A percentile compares a stretch with the other conserved stretches of the same genome.
Conservation (phyloP, 345 rosid genomes). For the Trapa bicornis region DNA sequence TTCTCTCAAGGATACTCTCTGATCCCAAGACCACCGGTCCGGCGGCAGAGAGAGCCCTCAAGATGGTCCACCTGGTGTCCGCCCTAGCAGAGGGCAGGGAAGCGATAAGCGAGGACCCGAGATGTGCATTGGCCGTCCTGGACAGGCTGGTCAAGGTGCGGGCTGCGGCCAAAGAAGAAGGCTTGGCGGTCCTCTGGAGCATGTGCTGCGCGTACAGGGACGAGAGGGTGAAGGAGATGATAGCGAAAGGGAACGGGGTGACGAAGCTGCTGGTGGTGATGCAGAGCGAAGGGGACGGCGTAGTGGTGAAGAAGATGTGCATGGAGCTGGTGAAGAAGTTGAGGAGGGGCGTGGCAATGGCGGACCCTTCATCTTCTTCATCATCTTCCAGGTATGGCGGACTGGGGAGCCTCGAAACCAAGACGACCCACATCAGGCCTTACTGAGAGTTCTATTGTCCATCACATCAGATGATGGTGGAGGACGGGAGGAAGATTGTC, state of each 20-base stretch:
- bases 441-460: slow-evolving; percentile 9
- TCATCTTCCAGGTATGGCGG: slow-evolving; percentile 3
- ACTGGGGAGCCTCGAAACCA: slow-evolving; percentile 23
- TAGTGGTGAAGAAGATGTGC: slow-evolving; percentile 28
- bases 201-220: slow-evolving; percentile 32
- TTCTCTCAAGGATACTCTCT: slow-evolving; percentile 15
- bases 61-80: slow-evolving; percentile 20
- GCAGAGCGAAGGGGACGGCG: slow-evolving; percentile 29
- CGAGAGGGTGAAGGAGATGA: slow-evolving; percentile 22
- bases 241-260: slow-evolving; percentile 27
- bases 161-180: slow-evolving; percentile 29
- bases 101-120: slow-evolving; percentile 25
- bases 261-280: slow-evolving; percentile 31
- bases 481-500: too few relatives aligned
- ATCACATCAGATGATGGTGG: too few relatives aligned
- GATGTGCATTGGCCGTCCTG: slow-evolving; percentile 26
- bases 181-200: slow-evolving; percentile 36
- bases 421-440: slow-evolving; percentile 37
- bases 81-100: slow-evolving; percentile 28
- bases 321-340: slow-evolving; percentile 34
- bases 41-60: slow-evolving; percentile 25
- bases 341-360: slow-evolving; percentile 18
- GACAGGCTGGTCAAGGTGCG: slow-evolving; percentile 27
- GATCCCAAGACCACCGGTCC: slow-evolving; percentile 7
- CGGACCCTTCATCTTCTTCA: neutral